Evolutionary conservation across 2,329 filamentous ascomycete genomes (phyloP), one percentile per base, ranked within the genome.

Genomic region (Xylariaceae sp.): DNA sequence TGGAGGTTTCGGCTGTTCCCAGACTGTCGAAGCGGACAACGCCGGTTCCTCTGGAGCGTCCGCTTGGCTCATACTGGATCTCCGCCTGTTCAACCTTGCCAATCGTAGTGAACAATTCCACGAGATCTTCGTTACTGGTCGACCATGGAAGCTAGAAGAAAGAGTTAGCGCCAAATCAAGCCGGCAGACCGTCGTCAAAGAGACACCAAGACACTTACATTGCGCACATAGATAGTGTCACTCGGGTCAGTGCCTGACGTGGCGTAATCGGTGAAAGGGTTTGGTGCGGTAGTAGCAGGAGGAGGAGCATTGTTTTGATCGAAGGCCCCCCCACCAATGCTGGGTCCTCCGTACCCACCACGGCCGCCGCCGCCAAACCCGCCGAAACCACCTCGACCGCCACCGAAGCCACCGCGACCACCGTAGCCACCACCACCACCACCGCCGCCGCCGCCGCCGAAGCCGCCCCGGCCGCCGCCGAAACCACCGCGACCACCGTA

Each of bases 81-180:
- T 99, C 94, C n/a, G 94, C 94, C 66, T 94, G 91, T 67, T 96
- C 91, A 56, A 99, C 94, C 72, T 96, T 96, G 61, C 94, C 94
- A 67, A 99, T 99, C 8, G 94, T 99, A 19, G 88, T 91, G 77
- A 99, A 99, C 26, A 99, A 81, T 71, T 99, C 94, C 54, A 97
- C 84, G 30, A 99, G 78, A 72, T 99, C 94, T 60, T 99, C 94
- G 69, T 99, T 97, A 77, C 91, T 96, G 12, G 94, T 99, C 31
- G 94, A 97, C 94, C 94, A 99, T 9, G 94, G 94, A 60, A 99
- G 83, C 91, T 96, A 65, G 8, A 73, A 50, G 11, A 40, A 42
- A 46, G 48, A 37, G 12, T 66, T 59, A 67, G 62, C 43, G 55
- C 50, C 51, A 67, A 51, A 12, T 27, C 30, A 37, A 40, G 19